A percentile compares a stretch with the other conserved stretches of the same genome.
These are phyloP conservation scores for Candida insectorum DNA, from an alignment of 805 yeast genomes.

Conservation along the genomic window DNA sequence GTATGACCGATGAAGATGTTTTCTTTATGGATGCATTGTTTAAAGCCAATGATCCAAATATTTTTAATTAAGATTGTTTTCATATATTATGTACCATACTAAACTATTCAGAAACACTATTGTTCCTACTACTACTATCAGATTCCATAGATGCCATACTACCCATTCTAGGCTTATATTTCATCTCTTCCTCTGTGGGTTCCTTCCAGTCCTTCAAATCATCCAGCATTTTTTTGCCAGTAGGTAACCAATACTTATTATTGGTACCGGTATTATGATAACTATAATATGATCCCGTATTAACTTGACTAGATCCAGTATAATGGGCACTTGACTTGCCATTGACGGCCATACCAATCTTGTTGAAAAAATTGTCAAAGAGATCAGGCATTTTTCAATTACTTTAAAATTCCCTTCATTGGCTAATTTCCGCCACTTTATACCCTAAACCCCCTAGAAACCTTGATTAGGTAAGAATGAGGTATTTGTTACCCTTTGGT, in stretches of 20 bases:
- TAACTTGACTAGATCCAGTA: conserved; percentile 30
- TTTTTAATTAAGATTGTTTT: conserved; percentile 6
- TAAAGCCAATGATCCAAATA: conserved; percentile 9
- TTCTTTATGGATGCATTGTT: conserved; percentile 16
- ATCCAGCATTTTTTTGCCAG: conserved; percentile 1
- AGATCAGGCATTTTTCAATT: conserved; percentile 24
- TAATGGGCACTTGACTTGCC: conserved; percentile 32
- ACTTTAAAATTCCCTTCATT: neutral
- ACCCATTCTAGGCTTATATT: conserved; percentile 12
- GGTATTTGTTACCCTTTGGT: too few species aligned
- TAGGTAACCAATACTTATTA: conserved; percentile 39
- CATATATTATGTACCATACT: too few species aligned
- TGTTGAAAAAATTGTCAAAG: conserved; percentile 37
- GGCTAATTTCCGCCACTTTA: too few species aligned
- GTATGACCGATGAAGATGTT: conserved; percentile 19
- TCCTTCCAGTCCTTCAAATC: neutral
- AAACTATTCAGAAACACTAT: conserved; percentile 10
- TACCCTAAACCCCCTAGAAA: too few species aligned
- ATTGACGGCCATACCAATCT: conserved; percentile 25
- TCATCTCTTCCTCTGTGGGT: neutral
- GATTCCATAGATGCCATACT: conserved; percentile 8
- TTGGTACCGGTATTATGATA: conserved; percentile 34
- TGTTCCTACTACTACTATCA: conserved; percentile 4
- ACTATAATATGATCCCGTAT: conserved; percentile 34
- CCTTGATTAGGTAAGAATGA: too few species aligned